Evolutionary conservation across 306 rosid species (phyloP), one percentile per base, ranked within the genome.

Genomic region (Rubus parviflorus): DNA sequence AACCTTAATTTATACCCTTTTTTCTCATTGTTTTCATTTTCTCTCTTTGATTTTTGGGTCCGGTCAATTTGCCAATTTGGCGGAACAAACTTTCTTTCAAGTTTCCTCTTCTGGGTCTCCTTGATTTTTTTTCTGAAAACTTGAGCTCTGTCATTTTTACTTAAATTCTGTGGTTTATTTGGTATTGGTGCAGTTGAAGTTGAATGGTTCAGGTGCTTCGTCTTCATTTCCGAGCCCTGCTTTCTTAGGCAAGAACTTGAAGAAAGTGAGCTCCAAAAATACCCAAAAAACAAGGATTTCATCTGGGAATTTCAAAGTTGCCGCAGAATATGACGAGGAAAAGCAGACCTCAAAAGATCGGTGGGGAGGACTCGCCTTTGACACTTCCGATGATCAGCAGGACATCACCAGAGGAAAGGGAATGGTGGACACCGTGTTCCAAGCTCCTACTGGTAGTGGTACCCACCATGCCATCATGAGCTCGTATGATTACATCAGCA

Each of bases 331-430:
- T 12, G 80, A 88, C 7, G 93, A 89, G 68, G 83, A 80, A 81
- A 89, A 89, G 81, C 96, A 90, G 77, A 91, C 85, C 47, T 69
- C 81, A 12, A 85, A 86, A 78, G 97, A 91, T 77, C 88, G 80
- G 82, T 93, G 98, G 98, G 84, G 75, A 23, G 98, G 98, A 42
- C 92, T 93, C 61, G 92, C 88, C 25, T 70, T n/a, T 19, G 97
- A 93, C 84, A 84, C 58, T 41, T 93, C 98, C 42, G 98, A 93
- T 84, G 97, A 93, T 72, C 98, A 93, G 61, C 98, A 93, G 45
- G 98, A 93, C 53, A 91, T 93, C 76, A 89, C 97, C 1, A 79
- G 97, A 77, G 93, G 98, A 65, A 93, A 93, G 79, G 98, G 98
- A 40, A 84, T 79, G 97, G 98, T 86, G 67, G 96, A 89, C 82